Evolutionary conservation across 2,329 filamentous ascomycete species (phyloP).

Genomic region (Ilyonectria destructans): DNA sequence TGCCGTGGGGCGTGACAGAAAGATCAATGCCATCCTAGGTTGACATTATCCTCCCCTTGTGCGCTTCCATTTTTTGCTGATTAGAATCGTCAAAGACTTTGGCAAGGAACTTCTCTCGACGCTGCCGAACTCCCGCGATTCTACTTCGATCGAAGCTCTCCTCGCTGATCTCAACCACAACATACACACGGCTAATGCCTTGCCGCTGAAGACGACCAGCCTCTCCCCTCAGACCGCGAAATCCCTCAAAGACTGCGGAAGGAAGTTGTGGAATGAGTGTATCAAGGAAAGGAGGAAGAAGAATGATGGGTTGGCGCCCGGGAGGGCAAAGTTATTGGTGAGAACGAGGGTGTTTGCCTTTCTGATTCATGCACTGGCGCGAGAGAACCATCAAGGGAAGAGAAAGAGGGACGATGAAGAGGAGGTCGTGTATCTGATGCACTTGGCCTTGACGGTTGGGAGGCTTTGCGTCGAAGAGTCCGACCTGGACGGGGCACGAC

Average conservation of each 20-base stretch:
- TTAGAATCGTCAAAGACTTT: conserved; percentile 46
- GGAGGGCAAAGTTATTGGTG: conserved; percentile 53
- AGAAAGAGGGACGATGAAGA: conserved; percentile 48
- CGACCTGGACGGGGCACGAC: conserved; percentile 72
- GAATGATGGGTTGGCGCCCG: conserved; percentile 37
- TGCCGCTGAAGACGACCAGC: conserved; percentile 20
- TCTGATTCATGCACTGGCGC: conserved; percentile 74
- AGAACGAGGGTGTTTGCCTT: conserved; percentile 73
- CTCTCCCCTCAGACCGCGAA: conserved; percentile 31
- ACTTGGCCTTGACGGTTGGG: conserved; percentile 79
- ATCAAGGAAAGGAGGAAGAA: conserved; percentile 63
- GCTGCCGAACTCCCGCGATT: conserved; percentile 37
- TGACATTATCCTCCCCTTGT: neutral
- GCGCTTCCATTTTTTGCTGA: neutral
- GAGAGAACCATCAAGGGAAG: conserved; percentile 53
- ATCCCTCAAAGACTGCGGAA: conserved; percentile 71
- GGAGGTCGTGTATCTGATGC: conserved; percentile 73
- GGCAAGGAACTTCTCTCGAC: conserved; percentile 46
- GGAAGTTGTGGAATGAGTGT: conserved; percentile 78
- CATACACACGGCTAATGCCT: conserved; percentile 42
- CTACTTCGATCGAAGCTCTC: conserved; percentile 61
- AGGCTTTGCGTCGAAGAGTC: conserved; percentile 63
- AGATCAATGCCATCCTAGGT: conserved; percentile 47
- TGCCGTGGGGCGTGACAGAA: conserved; percentile 41
- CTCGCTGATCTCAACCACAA: conserved; percentile 51